Base-by-base conservation (phyloP, 1,139 yeast genomes). In the Debaryomycetaceae sp. region DNA sequence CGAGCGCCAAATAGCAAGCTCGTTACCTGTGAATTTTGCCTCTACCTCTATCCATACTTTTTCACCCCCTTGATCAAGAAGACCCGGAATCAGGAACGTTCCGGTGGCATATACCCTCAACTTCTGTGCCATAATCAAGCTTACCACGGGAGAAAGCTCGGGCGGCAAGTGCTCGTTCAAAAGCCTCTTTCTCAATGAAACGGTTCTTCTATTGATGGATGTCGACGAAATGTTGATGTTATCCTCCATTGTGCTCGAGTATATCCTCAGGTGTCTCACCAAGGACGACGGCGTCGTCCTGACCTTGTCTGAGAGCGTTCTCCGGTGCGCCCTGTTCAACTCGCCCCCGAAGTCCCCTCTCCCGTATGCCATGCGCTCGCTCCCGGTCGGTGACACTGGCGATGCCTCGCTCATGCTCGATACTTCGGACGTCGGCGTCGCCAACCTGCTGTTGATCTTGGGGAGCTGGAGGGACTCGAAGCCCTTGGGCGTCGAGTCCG, bases 11-110 rank as follows among this genome's bases (percentile, higher is more conserved):
- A 78, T 66, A 4, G 77, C 68, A 51, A 80, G 66, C 54, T 80
- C 84, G 37, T 68, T 71, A 31, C 85, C 85, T 11, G 75, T 68
- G 47, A 80, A 60, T 51, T 75, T 73, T 31, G 74, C 76, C 44
- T 72, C 75, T 1, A 70, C 76, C 42, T 63, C 67, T 14, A 65
- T 46, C 75, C 75, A 71, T 8, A 52, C 55, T 36, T 51, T 47
- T 42, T 59, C 61, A 14, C 55, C 58, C 9, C 49, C 37, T 1
- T 38, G 50, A 11, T 48, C 49, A 22, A 51, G 46, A 36, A 35
- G 38, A 5, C 55, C 61, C 31, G 59, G 65, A 6, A 69, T 51
- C 23, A 55, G 59, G 45, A 73, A 54, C 6, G 53, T 47, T 5
- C 78, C 78, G 42, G 53, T 50, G 34, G 65, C 65, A 51, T 73